Conservation (phyloP, 179 eudicot genomes). For the Silene vulgaris region DNA sequence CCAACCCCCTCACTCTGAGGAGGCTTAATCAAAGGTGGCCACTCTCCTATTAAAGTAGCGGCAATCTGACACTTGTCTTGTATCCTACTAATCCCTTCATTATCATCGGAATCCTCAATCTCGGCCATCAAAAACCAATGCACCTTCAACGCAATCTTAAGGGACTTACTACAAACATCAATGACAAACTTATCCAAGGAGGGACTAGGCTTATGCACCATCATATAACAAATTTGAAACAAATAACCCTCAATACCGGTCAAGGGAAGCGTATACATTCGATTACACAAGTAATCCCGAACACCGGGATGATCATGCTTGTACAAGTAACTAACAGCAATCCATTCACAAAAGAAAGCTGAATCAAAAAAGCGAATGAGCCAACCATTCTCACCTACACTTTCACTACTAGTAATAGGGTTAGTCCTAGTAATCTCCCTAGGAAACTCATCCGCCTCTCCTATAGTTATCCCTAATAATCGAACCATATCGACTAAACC, state of each 20-base stretch:
- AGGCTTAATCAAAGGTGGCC: constrained; percentile 73
- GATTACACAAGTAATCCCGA: constrained; percentile 83
- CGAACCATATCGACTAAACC: constrained; percentile 45
- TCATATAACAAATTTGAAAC: constrained; percentile 92
- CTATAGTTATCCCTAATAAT: constrained; percentile 67
- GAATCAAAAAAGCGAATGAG: constrained; percentile 92
- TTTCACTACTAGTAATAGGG: constrained; percentile 50
- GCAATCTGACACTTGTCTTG: constrained; percentile 97
- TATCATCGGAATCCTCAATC: constrained; percentile 93
- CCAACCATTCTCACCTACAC: constrained; percentile 85
- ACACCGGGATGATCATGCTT: constrained; percentile 97
- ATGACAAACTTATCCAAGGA: constrained; percentile 96
- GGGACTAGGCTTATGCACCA: constrained; percentile 96
- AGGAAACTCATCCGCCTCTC: constrained; percentile 69
- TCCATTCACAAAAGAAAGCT: constrained; percentile 97
- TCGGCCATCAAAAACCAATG: constrained; percentile 98
- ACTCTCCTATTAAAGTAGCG: constrained; percentile 90
- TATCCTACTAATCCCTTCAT: constrained; percentile 91
- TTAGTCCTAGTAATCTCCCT: constrained; percentile 85
- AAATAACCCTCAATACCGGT: constrained; percentile 91
- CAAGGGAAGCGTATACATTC: constrained; percentile 91
- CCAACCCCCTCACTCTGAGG: constrained; percentile 35
- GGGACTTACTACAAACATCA: constrained; percentile 76
- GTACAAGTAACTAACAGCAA: constrained; percentile 95
- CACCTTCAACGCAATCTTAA: constrained; percentile 82